Evolutionary conservation across 257 asterid species (phyloP), one percentile per base, ranked within the genome.

Genomic region (Solanum boliviense): DNA sequence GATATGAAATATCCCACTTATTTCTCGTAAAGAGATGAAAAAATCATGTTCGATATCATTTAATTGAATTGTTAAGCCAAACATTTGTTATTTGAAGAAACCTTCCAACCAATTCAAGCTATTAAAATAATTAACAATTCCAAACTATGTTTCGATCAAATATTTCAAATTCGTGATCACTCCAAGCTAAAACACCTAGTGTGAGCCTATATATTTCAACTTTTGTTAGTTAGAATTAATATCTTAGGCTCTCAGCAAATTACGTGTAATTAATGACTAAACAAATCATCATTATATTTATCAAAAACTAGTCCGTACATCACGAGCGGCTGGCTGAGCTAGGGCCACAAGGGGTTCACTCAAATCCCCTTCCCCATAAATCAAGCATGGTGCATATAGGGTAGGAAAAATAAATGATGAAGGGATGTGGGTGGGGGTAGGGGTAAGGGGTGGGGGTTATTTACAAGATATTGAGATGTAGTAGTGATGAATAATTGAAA

Each of bases 311-410:
- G 18, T 20, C 1, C 4, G 3, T 9, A 32, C 13, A 71, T 18
- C n/a, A 71, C 2, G 0, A 31, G 7, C 1, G 3, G 6, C 3
- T 1, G 6, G 6, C 3, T 4, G 0, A 31, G 39, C 23, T 15
- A 71, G n/a, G 7, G 7, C 12, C n/a, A 8, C n/a, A 71, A 71
- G 13, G 9, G n/a, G 1, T 31, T 70, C 76, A 71, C 9, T 18
- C 18, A 8, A 71, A 71, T 31, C 12, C n/a, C 41, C 25, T 72
- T 72, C 0, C 25, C 5, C 3, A 25, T 2, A 27, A 71, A 71
- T 81, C 68, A 81, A 81, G 85, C 68, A 81, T 29, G 85, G 68
- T 81, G 39, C 39, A 46, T 46, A 27, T 81, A 81, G 85, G 85
- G 85, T 46, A 46, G 85, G 85, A 29, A 81, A 18, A 18, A 27